Evolutionary conservation across 495 filamentous ascomycete species (phyloP).

Genomic region (Daldinia caldariorum): DNA sequence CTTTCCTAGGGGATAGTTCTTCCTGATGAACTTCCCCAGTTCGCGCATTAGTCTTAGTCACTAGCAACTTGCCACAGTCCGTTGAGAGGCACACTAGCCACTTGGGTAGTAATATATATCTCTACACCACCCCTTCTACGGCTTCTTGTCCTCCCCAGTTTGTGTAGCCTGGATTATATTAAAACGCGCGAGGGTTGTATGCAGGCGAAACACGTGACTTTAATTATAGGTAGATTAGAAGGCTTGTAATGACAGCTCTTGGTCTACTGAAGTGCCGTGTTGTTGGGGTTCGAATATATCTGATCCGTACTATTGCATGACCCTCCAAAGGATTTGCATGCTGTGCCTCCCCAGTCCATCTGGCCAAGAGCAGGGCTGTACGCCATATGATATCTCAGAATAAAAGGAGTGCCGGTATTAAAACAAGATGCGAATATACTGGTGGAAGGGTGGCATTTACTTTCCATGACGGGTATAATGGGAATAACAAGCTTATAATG

Average conservation of each 20-base stretch:
- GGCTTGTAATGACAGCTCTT: conserved; percentile 17
- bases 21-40: conserved; percentile 7
- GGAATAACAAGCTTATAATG: conserved; percentile 40
- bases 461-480: conserved; percentile 44
- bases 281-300: conserved; percentile 33
- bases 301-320: conserved; percentile 35
- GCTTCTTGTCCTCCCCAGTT: conserved; percentile 14
- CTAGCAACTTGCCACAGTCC: conserved; percentile 13
- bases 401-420: conserved; percentile 30
- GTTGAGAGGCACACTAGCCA: conserved; percentile 20
- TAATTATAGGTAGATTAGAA: conserved; percentile 25
- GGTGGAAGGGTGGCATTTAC: conserved; percentile 27
- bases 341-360: conserved; percentile 30
- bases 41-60: conserved; percentile 16
- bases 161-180: conserved; percentile 31
- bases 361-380: conserved; percentile 33
- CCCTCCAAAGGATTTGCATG: conserved; percentile 39
- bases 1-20: conserved; percentile 7
- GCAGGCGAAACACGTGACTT: conserved; percentile 41
- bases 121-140: conserved; percentile 2
- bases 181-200: conserved; percentile 40
- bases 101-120: conserved; percentile 20
- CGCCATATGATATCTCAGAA: conserved; percentile 32
- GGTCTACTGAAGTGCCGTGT: conserved; percentile 33
- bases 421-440: conserved; percentile 37